A percentile compares a stretch with the other conserved stretches of the same genome.
phyloP scores from a whole-genome alignment of 129 eudicot species.

The Saussurea involucrata region DNA sequence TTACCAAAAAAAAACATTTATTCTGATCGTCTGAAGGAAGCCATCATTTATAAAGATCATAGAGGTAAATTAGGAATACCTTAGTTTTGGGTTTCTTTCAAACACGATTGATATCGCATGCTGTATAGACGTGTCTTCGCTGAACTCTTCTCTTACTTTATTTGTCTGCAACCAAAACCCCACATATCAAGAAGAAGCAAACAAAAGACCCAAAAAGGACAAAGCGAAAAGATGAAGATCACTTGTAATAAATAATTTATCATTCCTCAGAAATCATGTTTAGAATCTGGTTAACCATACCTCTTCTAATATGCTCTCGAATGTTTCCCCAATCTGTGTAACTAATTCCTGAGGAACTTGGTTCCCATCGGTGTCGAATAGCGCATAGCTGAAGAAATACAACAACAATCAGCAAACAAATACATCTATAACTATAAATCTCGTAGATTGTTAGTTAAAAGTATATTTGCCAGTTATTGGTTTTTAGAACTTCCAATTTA shows the following conservation, averaged over 20 bases:
- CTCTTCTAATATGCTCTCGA: conserved; percentile 80
- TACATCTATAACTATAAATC: background rate
- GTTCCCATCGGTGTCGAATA: conserved; percentile 77
- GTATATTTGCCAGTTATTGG: background rate
- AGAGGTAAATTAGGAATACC: conserved; percentile 33
- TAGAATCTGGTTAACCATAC: conserved; percentile 29
- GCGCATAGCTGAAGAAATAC: conserved; percentile 63
- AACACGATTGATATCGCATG: conserved; percentile 77
- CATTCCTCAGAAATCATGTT: background rate
- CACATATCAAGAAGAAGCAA: background rate
- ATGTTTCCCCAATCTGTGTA: conserved; percentile 69
- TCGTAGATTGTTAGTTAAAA: background rate
- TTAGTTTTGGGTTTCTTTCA: conserved; percentile 76
- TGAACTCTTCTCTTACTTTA: conserved; percentile 58
- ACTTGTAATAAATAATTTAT: background rate
- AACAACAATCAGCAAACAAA: background rate
- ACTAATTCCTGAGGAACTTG: conserved; percentile 89
- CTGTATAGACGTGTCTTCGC: conserved; percentile 64
- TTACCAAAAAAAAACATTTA: background rate
- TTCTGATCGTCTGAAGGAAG: background rate
- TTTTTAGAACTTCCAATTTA: background rate
- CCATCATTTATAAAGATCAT: background rate
- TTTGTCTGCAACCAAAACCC: conserved; percentile 54
- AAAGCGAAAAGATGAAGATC: background rate
- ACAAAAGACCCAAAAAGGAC: background rate